These are phyloP conservation scores for Penicillium macrosclerotiorum DNA, from an alignment of 495 filamentous ascomycete species.

Conservation along the genomic window DNA sequence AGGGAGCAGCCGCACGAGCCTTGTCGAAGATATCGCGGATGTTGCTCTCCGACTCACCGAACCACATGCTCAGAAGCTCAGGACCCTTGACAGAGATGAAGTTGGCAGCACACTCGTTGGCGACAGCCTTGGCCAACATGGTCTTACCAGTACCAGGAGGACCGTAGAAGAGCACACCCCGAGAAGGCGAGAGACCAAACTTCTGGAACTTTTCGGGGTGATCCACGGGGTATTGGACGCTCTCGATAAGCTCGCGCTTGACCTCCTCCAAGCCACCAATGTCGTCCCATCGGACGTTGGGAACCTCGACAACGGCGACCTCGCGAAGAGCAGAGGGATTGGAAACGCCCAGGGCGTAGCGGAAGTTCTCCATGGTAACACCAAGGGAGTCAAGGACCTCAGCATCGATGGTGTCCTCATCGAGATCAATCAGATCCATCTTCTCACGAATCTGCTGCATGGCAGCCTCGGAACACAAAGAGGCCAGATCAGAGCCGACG, in stretches of 20 bases:
- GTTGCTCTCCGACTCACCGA: conserved; percentile 99
- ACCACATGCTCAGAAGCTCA: conserved; percentile 99
- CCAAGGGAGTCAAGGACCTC: conserved; percentile 97
- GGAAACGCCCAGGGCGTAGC: conserved; percentile 93
- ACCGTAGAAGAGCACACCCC: conserved; percentile 97
- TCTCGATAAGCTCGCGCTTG: conserved; percentile 99
- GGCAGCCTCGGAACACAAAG: conserved; percentile 97
- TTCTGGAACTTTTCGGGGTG: conserved; percentile 99
- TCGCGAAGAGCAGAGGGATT: conserved; percentile 98
- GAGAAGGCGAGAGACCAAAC: conserved; percentile 96
- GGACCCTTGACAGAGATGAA: conserved; percentile 99
- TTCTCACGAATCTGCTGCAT: conserved; percentile 99
- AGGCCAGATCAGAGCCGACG: conserved; percentile 96
- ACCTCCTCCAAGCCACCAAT: conserved; percentile 97
- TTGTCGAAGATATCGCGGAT: conserved; percentile 99
- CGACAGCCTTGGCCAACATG: conserved; percentile 96
- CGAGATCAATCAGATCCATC: conserved; percentile 99
- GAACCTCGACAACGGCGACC: conserved; percentile 97
- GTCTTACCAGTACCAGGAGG: conserved; percentile 99
- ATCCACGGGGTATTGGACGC: conserved; percentile 97
- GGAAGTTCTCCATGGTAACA: conserved; percentile 99
- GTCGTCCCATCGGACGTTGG: conserved; percentile 99
- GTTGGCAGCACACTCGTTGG: conserved; percentile 98
- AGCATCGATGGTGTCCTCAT: conserved; percentile 98
- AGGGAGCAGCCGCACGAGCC: conserved; percentile 95